Evolutionary conservation across 2,329 filamentous ascomycete species (phyloP).

Genomic region (Monosporascus sp.): DNA sequence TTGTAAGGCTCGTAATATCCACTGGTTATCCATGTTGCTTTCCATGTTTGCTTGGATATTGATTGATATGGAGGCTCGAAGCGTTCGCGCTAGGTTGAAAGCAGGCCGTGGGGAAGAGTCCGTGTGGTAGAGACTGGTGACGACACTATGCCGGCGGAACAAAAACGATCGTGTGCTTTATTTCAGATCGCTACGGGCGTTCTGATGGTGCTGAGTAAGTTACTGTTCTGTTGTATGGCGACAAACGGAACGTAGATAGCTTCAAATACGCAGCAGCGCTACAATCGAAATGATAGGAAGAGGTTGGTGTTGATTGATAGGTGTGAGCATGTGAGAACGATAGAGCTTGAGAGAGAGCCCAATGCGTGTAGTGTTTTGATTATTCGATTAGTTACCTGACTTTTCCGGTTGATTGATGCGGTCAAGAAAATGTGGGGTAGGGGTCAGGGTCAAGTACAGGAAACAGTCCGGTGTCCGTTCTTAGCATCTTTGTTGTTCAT

Average conservation of each 20-base stretch:
- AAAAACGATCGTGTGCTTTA: too few relatives aligned
- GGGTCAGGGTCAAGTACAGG: background rate
- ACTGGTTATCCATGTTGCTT: conserved; percentile 15
- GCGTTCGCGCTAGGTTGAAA: background rate
- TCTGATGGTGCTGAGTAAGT: too few relatives aligned
- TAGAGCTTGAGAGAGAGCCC: background rate
- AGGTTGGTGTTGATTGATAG: background rate
- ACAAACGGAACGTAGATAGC: too few relatives aligned
- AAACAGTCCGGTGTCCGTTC: too few relatives aligned
- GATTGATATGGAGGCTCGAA: background rate
- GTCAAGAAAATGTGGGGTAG: background rate
- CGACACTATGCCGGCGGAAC: too few relatives aligned
- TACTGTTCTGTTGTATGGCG: too few relatives aligned
- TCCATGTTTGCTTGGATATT: conserved; percentile 11
- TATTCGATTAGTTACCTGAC: background rate
- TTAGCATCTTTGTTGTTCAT: too few relatives aligned
- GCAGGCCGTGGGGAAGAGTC: too few relatives aligned
- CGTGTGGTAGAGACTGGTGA: too few relatives aligned
- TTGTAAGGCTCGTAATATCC: conserved; percentile 22
- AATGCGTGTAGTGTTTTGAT: background rate
- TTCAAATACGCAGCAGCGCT: too few relatives aligned
- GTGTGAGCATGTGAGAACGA: background rate
- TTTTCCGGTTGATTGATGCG: background rate
- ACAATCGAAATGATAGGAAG: too few relatives aligned
- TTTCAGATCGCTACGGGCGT: too few relatives aligned